Evolutionary conservation across 495 filamentous ascomycete species (phyloP), one percentile per base, ranked within the genome.

Genomic region (Bathelium albidoporum): DNA sequence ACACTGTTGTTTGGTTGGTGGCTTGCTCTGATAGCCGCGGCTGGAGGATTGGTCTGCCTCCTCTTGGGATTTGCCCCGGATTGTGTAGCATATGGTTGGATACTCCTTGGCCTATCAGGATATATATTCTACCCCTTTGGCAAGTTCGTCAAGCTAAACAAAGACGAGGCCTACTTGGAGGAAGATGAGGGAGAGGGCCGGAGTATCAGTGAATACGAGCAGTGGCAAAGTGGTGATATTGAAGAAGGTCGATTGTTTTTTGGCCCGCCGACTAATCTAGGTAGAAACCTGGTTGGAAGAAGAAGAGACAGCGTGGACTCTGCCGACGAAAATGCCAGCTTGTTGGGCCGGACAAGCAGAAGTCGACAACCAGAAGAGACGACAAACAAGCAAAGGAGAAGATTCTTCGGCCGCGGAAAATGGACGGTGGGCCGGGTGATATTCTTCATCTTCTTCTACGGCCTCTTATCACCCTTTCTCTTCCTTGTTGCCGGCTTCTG

Each of bases 161-260:
- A 90, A 68, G 91, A 99, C 69, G 94, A 97, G 69, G 86, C 87
- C 34, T 99, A 99, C 73, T 82, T 90, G 26, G 90, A 97, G 67
- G 94, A 99, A 74, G 94, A 99, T 73, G 86, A 95, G 70, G 95
- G 92, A n/a, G 94, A 99, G 76, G 94, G 95, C n/a, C 83, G 94
- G 69, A 97, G 91, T 74, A 97, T 99, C 72, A 95, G 90, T 71
- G 94, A 99, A 75, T 99, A 99, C 74, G 94, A 97, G 73, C 92
- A 95, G 73, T 99, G 94, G 94, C 94, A 99, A 73, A 95, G 87
- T 68, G 94, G 94, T 41, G 94, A 99, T 72, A 78, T 99, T 39
- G 94, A 99, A 74, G 89, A 96, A 74, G 94, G 94, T 2, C 81
- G 92, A 16, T 82, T 97, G 10, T 97, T 97, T 79, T 99, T 99